Evolutionary conservation across 1,284 basidiomycete genomes (phyloP).

Genomic region (Ganoderma meredithae): DNA sequence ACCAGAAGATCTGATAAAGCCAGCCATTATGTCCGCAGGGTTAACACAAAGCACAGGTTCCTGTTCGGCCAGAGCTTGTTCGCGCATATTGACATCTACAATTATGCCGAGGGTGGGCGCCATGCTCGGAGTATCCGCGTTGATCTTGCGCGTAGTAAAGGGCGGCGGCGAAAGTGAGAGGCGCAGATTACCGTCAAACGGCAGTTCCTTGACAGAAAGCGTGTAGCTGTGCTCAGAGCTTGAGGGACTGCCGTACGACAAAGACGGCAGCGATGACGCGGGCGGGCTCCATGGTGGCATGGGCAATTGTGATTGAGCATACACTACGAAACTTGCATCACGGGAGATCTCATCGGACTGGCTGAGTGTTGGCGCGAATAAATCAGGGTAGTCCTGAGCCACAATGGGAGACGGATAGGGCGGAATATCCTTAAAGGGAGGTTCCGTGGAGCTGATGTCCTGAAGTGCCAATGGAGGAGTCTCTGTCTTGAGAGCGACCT

Average conservation of each 20-base stretch:
- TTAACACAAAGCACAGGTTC: constrained; percentile 47
- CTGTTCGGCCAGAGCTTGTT: constrained; percentile 36
- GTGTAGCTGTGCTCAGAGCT: constrained; percentile 15
- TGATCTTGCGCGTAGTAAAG: not conserved
- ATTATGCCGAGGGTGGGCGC: constrained; percentile 45
- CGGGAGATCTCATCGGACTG: not conserved
- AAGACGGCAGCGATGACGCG: constrained; percentile 20
- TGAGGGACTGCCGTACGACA: constrained; percentile 24
- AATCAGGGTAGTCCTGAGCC: not conserved
- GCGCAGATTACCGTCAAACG: constrained; percentile 15
- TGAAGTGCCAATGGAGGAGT: constrained; percentile 14
- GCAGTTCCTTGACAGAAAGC: constrained; percentile 12
- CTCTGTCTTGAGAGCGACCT: not conserved
- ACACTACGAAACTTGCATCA: not conserved
- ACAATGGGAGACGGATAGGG: not conserved
- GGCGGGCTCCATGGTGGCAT: constrained; percentile 20
- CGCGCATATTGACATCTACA: constrained; percentile 55
- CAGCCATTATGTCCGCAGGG: constrained; percentile 53
- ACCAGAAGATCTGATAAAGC: constrained; percentile 17
- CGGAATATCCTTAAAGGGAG: constrained; percentile 5
- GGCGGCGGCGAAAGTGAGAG: constrained; percentile 22
- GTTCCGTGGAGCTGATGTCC: constrained; percentile 27
- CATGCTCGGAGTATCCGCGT: constrained; percentile 10
- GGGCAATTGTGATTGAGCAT: not conserved
- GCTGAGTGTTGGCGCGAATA: not conserved